phyloP scores from a whole-genome alignment of 139 green algal species.

The Picochlorum sp. region DNA sequence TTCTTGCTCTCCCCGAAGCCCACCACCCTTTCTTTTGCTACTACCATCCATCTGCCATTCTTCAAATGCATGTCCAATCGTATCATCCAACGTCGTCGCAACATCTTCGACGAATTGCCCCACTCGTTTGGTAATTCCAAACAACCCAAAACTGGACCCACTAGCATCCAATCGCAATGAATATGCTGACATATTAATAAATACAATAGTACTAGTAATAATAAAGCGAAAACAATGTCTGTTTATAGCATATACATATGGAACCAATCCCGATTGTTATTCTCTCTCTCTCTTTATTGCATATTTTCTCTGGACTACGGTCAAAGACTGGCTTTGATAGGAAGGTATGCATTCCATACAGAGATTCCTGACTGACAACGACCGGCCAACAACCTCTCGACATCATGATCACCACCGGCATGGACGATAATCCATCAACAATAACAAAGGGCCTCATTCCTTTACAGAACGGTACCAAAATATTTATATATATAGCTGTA shows the following conservation, averaged over 20 bases:
- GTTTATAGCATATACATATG: too few species aligned
- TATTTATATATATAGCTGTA: too few species aligned
- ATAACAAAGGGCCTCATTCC: background rate
- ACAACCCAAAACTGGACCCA: background rate
- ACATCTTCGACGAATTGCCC: constrained; percentile 30
- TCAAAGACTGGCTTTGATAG: too few species aligned
- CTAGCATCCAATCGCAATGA: background rate
- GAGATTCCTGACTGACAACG: too few species aligned
- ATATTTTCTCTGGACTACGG: too few species aligned
- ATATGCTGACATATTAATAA: too few species aligned
- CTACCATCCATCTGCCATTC: constrained; percentile 15
- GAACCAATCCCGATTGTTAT: too few species aligned
- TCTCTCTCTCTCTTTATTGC: too few species aligned
- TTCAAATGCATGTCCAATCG: constrained; percentile 35
- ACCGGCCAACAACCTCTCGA: background rate
- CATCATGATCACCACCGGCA: background rate
- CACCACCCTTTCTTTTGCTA: background rate
- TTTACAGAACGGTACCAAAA: background rate
- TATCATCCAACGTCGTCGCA: constrained; percentile 27
- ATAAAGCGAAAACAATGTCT: too few species aligned
- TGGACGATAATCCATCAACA: background rate
- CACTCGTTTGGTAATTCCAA: constrained; percentile 20
- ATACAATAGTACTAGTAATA: too few species aligned
- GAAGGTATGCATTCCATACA: too few species aligned
- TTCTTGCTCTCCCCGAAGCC: background rate